These are phyloP conservation scores for Leishmania lainsoni DNA, from an alignment of 208 protist species.

Conservation along the genomic window DNA sequence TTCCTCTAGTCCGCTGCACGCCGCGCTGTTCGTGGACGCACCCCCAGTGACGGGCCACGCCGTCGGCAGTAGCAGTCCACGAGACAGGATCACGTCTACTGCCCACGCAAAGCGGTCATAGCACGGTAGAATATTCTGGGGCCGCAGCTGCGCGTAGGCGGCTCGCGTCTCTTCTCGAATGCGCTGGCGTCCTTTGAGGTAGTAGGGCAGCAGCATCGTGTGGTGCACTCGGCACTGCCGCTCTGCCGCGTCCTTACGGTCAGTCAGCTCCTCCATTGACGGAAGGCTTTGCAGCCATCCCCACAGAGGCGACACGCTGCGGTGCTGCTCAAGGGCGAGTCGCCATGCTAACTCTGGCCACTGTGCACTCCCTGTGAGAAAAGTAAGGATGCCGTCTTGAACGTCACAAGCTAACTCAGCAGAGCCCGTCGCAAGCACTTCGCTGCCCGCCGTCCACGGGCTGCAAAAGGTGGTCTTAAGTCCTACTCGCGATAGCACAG, in stretches of 20 bases:
- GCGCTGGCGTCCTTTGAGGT: slow-evolving; percentile 29
- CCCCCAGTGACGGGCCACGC: slow-evolving; percentile 41
- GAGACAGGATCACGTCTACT: slow-evolving; percentile 65
- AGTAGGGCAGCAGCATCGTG: slow-evolving; percentile 60
- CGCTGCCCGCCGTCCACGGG: background rate
- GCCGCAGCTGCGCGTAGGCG: slow-evolving; percentile 45
- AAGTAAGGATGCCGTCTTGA: slow-evolving; percentile 50
- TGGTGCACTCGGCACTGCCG: slow-evolving; percentile 71
- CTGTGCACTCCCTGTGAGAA: slow-evolving; percentile 48
- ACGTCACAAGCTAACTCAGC: background rate
- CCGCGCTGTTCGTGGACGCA: background rate
- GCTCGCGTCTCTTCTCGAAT: slow-evolving; percentile 51
- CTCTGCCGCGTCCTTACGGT: slow-evolving; percentile 41
- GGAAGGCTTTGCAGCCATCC: slow-evolving; percentile 83
- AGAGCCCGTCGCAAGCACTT: background rate
- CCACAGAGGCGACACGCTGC: slow-evolving; percentile 75
- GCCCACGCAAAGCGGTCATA: slow-evolving; percentile 55
- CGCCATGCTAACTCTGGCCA: slow-evolving; percentile 84
- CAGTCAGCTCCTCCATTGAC: slow-evolving; percentile 34
- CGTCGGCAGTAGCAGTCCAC: slow-evolving; percentile 54
- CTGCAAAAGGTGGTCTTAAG: slow-evolving; percentile 16
- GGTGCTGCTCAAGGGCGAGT: slow-evolving; percentile 76
- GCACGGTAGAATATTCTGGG: slow-evolving; percentile 52
- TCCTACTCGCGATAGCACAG: slow-evolving; percentile 60
- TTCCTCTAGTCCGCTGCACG: background rate